Evolutionary conservation across 306 rosid species (phyloP).

Genomic region (Rosa multiflora): DNA sequence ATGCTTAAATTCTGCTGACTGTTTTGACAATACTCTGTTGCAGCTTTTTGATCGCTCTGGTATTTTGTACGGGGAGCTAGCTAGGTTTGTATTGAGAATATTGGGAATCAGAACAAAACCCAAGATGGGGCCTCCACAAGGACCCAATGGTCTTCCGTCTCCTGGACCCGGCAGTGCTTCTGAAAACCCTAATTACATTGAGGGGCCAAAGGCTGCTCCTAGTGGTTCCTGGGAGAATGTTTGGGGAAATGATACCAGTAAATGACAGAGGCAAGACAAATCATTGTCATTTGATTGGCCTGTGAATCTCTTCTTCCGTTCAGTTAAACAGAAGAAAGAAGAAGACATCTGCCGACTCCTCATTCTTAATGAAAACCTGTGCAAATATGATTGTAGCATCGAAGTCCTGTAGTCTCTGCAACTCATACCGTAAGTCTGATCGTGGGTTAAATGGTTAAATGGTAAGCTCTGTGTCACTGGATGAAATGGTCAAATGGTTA

Average conservation of each 20-base stretch:
- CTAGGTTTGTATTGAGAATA: slow-evolving; percentile 75
- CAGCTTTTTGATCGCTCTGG: slow-evolving; percentile 95
- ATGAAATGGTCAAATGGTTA: too few relatives aligned
- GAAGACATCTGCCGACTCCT: background rate
- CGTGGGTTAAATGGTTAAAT: background rate
- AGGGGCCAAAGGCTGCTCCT: slow-evolving; percentile 68
- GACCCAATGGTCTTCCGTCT: slow-evolving; percentile 58
- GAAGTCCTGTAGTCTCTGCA: background rate
- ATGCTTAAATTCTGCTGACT: background rate
- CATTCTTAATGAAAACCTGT: background rate
- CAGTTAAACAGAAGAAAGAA: background rate
- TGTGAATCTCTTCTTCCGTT: background rate
- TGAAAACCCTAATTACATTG: slow-evolving; percentile 49
- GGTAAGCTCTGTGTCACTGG: background rate
- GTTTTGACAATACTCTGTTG: background rate
- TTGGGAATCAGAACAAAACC: slow-evolving; percentile 65
- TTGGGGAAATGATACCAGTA: slow-evolving; percentile 38
- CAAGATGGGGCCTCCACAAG: slow-evolving; percentile 41
- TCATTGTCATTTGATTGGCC: background rate
- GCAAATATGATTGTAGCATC: background rate
- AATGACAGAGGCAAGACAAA: background rate
- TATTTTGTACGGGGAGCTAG: slow-evolving; percentile 81
- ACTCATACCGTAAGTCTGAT: background rate
- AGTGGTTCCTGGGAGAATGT: slow-evolving; percentile 80
- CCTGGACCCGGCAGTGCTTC: slow-evolving; percentile 44